Evolutionary conservation across 2,329 filamentous ascomycete genomes (phyloP).

Genomic region (Stenocarpella maydis): DNA sequence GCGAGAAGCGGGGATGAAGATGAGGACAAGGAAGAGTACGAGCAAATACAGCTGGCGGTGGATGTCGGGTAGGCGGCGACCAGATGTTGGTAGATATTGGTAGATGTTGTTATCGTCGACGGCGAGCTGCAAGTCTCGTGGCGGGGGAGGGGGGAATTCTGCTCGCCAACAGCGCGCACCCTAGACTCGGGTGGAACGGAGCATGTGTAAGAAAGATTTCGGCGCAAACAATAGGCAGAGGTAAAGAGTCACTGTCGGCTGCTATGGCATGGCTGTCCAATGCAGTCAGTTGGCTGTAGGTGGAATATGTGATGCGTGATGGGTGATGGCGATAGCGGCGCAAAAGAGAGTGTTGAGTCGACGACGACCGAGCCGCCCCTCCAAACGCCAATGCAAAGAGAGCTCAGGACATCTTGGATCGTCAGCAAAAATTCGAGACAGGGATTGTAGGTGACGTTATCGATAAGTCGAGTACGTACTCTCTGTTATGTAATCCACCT

Average conservation of each 20-base stretch:
- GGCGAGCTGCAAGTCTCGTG: neutral
- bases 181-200: neutral
- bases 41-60: too few relatives aligned
- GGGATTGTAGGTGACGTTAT: constrained; percentile 15
- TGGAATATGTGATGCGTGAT: neutral
- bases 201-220: too few relatives aligned
- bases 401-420: constrained; percentile 21
- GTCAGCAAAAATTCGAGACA: constrained; percentile 33
- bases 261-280: neutral
- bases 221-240: constrained; percentile 9
- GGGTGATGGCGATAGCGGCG: neutral
- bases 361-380: neutral
- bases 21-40: neutral
- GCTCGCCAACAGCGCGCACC: constrained; percentile 10
- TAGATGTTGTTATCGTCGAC: neutral
- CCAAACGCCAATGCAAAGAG: constrained; percentile 31
- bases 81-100: neutral
- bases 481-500: constrained; percentile 9
- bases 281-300: constrained; percentile 34
- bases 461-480: constrained; percentile 21
- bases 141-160: too few relatives aligned
- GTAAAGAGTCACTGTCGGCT: neutral
- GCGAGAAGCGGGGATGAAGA: neutral
- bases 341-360: neutral
- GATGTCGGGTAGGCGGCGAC: neutral